Base-by-base conservation (phyloP, 495 filamentous ascomycete species). In the Hyphodiscus hymeniophilus region DNA sequence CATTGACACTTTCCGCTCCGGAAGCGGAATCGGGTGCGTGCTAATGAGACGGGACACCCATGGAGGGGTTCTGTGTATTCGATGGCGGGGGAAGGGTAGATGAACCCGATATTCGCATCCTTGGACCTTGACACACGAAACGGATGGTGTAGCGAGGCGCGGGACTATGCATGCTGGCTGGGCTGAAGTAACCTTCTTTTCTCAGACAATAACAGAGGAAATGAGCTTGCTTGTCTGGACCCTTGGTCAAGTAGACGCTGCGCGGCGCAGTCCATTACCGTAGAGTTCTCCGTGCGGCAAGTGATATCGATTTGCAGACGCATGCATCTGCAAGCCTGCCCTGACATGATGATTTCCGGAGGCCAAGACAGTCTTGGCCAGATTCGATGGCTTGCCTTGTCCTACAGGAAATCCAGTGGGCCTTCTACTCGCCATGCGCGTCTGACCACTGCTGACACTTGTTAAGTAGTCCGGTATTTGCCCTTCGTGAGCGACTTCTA, bases 351-450 rank as follows among this genome's bases (percentile, higher is more conserved):
- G 26, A 28, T 28, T 28, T 28, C 26, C 26, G 10, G 4, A 28
- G 10, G 26, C 26, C 26, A 28, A 28, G 26, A 28, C 10, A 28
- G 26, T 28, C 26, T 28, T 28, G 26, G 26, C 26, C n/a, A n/a
- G n/a, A n/a, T n/a, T n/a, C n/a, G 10, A 4, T 28, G 26, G 26
- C 26, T 28, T 28, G 26, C 26, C 26, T 28, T n/a, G n/a, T n/a
- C n/a, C n/a, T 28, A 28, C 26, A 28, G 26, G 10, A 10, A 28
- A 28, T 36, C 17, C 24, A 42, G 39, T 22, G 16, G 6, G 23
- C 23, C 43, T 24, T 13, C 6, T 20, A 13, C 17, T 35, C 46
- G 17, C 46, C 47, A 43, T 44, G 47, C 41, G 41, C 22, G 41
- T 43, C 23, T 31, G 41, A 30, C 17, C 22, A 30, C 41, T 15